Evolutionary conservation across 495 filamentous ascomycete genomes (phyloP).

Genomic region (Alectoria sarmentosa): DNA sequence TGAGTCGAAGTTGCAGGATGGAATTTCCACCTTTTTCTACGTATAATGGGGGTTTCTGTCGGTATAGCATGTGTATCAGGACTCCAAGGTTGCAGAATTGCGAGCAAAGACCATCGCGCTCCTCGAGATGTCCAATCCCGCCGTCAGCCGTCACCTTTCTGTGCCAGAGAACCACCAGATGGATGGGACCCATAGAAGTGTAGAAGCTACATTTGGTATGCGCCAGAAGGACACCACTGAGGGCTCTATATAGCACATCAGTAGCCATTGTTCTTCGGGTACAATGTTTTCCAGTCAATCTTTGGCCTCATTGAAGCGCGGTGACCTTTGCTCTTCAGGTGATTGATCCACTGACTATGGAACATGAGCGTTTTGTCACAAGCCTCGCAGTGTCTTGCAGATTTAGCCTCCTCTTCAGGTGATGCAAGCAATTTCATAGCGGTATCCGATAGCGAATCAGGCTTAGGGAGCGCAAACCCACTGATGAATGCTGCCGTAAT

Average conservation of each 20-base stretch:
- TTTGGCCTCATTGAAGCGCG: conserved; percentile 34
- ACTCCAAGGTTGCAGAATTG: not conserved
- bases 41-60: not conserved
- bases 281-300: conserved; percentile 18
- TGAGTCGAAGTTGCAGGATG: not conserved
- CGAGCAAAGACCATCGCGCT: not conserved
- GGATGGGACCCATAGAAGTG: not conserved
- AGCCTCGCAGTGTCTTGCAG: conserved; percentile 57
- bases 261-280: conserved; percentile 10
- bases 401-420: conserved; percentile 37
- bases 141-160: not conserved
- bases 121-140: not conserved
- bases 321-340: conserved; percentile 64
- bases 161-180: not conserved
- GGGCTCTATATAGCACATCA: not conserved
- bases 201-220: not conserved
- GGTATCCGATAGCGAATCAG: conserved; percentile 52
- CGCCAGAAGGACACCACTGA: not conserved
- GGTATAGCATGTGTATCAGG: not conserved
- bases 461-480: conserved; percentile 48
- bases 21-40: not conserved
- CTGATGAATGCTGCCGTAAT: conserved; percentile 56
- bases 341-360: conserved; percentile 67
- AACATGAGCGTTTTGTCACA: conserved; percentile 63
- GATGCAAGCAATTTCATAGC: conserved; percentile 46